Percentiles rank a stretch among this genome's conserved stretches.
Conservation (phyloP, 1,284 basidiomycete genomes). For the Coniophora puteana region DNA sequence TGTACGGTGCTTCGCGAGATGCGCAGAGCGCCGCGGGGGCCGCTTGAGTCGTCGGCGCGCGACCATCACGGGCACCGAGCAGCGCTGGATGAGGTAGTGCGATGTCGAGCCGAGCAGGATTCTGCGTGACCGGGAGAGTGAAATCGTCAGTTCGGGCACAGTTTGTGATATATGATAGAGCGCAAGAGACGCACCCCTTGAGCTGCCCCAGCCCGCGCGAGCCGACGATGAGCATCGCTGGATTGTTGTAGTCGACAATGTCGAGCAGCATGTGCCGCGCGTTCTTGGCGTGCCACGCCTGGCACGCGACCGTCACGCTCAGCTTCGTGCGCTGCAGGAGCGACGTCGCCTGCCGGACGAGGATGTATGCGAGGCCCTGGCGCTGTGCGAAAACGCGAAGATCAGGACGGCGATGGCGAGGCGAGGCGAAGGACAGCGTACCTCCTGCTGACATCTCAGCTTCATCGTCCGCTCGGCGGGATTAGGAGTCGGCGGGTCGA, state of each 20-base stretch:
- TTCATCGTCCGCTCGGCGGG: conserved; percentile 72
- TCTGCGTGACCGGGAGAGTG: no score
- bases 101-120: conserved; percentile 96
- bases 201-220: conserved; percentile 88
- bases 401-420: no score
- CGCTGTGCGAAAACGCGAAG: conserved; percentile 45
- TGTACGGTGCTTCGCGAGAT: conserved; percentile 58
- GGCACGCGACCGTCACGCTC: conserved; percentile 85
- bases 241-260: conserved; percentile 87
- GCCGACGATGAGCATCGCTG: conserved; percentile 93
- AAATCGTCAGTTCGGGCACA: no score
- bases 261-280: conserved; percentile 91
- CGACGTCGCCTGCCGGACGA: conserved; percentile 84
- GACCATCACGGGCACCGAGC: conserved; percentile 90
- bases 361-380: conserved; percentile 84
- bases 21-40: conserved; percentile 59
- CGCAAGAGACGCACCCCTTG: conserved; percentile 64
- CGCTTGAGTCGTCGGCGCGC: conserved; percentile 81
- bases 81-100: conserved; percentile 95
- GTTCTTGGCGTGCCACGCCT: conserved; percentile 96
- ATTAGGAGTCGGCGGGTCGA: conserved; percentile 74
- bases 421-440: conserved; percentile 27
- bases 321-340: conserved; percentile 88
- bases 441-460: conserved; percentile 86
- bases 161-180: no score